Evolutionary conservation across 805 yeast species (phyloP).

Genomic region (Zygoascus flipseniorum): DNA sequence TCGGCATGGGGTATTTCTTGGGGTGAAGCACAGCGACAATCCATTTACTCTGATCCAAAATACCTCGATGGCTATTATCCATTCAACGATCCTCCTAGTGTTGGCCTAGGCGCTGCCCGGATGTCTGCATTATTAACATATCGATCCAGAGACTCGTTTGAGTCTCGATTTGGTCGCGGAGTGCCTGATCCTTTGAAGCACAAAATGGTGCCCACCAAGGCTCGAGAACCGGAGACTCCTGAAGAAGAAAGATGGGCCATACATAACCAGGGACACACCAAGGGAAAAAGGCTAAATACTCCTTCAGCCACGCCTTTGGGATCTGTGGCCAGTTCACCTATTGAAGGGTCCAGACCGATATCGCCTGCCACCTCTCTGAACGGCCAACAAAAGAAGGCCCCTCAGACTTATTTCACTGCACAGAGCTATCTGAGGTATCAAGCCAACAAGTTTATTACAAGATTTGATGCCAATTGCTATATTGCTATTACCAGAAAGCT

Average conservation of each 20-base stretch:
- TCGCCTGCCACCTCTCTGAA: not conserved
- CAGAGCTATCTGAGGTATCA: constrained; percentile 92
- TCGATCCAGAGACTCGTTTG: constrained; percentile 87
- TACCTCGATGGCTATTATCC: constrained; percentile 85
- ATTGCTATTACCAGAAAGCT: constrained; percentile 87
- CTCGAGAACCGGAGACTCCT: constrained; percentile 30
- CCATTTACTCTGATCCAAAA: constrained; percentile 91
- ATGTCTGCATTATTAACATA: constrained; percentile 94
- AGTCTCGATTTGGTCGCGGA: constrained; percentile 82
- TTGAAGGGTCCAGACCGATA: constrained; percentile 1
- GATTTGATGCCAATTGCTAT: constrained; percentile 96
- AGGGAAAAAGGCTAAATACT: constrained; percentile 21
- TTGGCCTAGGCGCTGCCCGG: constrained; percentile 92
- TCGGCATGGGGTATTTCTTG: constrained; percentile 99
- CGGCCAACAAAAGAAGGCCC: constrained; percentile 8
- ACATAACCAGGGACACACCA: constrained; percentile 75
- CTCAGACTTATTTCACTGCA: constrained; percentile 75
- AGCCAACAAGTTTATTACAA: constrained; percentile 76
- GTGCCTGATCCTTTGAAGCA: constrained; percentile 42
- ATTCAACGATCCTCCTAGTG: constrained; percentile 66
- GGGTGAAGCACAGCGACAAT: constrained; percentile 97
- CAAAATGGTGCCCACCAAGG: constrained; percentile 25
- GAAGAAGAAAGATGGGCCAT: constrained; percentile 72
- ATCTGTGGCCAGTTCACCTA: not conserved
- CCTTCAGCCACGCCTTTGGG: constrained; percentile 1